These are phyloP conservation scores for Talaromyces atroroseus DNA, from an alignment of 2,329 filamentous ascomycete species.

Conservation along the genomic window DNA sequence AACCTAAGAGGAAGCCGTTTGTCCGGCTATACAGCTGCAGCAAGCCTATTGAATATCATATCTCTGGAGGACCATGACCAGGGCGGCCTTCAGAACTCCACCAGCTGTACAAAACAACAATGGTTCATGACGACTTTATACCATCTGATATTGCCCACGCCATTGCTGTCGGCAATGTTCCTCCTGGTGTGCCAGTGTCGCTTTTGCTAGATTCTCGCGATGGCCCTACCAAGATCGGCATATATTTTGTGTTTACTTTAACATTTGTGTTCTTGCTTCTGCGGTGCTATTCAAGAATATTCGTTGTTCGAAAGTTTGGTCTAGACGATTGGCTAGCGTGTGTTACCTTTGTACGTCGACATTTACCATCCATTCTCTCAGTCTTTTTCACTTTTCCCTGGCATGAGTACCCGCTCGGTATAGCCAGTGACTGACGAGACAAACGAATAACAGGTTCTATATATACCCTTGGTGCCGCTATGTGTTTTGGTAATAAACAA, in stretches of 20 bases:
- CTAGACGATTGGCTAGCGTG: slow-evolving; percentile 48
- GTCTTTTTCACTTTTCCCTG: neutral
- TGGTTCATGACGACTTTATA: slow-evolving; percentile 3
- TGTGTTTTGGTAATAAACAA: slow-evolving; percentile 8
- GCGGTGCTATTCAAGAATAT: slow-evolving; percentile 43
- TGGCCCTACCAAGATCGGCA: slow-evolving; percentile 22
- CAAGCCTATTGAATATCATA: neutral
- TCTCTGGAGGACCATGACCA: neutral
- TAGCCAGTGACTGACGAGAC: neutral
- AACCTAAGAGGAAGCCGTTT: too few species aligned
- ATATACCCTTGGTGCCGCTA: slow-evolving; percentile 10
- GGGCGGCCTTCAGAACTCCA: neutral
- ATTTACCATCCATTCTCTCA: neutral
- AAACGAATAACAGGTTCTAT: neutral
- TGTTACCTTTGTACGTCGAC: slow-evolving; percentile 37
- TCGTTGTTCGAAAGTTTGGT: slow-evolving; percentile 40
- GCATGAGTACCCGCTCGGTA: neutral
- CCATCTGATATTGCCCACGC: slow-evolving; percentile 25
- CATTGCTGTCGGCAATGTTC: slow-evolving; percentile 23
- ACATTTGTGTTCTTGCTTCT: slow-evolving; percentile 32
- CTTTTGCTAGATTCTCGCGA: slow-evolving; percentile 27
- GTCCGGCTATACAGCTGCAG: too few species aligned
- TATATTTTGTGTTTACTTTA: slow-evolving; percentile 25
- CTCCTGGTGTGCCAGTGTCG: slow-evolving; percentile 20
- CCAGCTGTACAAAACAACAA: neutral